A percentile compares a stretch with the other conserved stretches of the same genome.
Evolutionary conservation across 192 early-diverging fungal species (phyloP).

Genomic region (Phycomyces nitens): DNA sequence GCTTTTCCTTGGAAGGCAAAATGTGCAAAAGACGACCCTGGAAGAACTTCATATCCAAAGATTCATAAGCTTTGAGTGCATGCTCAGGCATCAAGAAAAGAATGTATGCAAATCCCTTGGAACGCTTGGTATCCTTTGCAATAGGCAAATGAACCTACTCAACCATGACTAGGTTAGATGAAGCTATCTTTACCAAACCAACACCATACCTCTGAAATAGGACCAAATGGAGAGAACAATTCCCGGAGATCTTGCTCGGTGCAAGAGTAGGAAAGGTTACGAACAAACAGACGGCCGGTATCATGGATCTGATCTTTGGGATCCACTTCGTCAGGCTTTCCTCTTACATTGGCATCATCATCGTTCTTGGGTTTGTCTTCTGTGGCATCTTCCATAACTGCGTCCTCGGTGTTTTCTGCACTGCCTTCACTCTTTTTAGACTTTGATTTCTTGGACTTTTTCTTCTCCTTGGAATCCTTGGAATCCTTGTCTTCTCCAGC

Average conservation of each 20-base stretch:
- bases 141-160: constrained; percentile 87
- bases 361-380: constrained; percentile 2
- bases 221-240: constrained; percentile 84
- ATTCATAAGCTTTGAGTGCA: constrained; percentile 83
- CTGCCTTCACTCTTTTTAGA: background rate
- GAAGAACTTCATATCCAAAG: constrained; percentile 82
- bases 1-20: constrained; percentile 85
- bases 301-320: constrained; percentile 78
- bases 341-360: constrained; percentile 9
- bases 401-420: background rate
- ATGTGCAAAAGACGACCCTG: constrained; percentile 91
- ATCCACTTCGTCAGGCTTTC: constrained; percentile 29
- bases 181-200: too few relatives aligned
- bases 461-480: constrained; percentile 21
- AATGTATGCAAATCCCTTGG: constrained; percentile 92
- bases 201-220: constrained; percentile 74
- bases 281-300: constrained; percentile 92
- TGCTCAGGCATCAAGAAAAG: constrained; percentile 89
- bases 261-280: constrained; percentile 88
- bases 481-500: constrained; percentile 26
- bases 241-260: constrained; percentile 84
- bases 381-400: constrained; percentile 23
- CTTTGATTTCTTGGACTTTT: background rate
- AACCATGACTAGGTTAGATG: background rate
- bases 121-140: constrained; percentile 84